Conservation (phyloP, 768 basidiomycete species). For the Phylloporus arenicola region DNA sequence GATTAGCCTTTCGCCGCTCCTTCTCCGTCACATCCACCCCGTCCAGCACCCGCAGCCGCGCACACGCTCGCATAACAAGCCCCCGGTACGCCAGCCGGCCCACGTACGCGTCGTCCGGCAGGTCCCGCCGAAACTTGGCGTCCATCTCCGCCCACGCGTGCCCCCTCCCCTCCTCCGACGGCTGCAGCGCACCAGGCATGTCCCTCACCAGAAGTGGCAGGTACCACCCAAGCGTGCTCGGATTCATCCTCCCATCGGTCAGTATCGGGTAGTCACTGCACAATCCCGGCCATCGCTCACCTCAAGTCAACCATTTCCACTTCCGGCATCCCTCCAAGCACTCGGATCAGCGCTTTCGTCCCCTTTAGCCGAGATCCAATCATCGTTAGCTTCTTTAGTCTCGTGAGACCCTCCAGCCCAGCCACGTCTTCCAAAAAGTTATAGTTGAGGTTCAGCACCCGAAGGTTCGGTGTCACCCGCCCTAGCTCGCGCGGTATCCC, state of each 20-base stretch:
- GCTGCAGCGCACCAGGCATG: constrained; percentile 60
- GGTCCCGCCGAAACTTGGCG: constrained; percentile 77
- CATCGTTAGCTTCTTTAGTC: constrained; percentile 79
- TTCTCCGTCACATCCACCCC: constrained; percentile 78
- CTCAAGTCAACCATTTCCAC: constrained; percentile 90
- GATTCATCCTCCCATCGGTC: constrained; percentile 72
- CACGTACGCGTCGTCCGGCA: constrained; percentile 85
- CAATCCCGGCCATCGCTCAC: constrained; percentile 38
- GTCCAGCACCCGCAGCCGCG: constrained; percentile 67
- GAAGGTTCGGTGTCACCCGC: constrained; percentile 71
- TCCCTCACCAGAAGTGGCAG: constrained; percentile 76
- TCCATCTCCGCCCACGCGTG: constrained; percentile 50
- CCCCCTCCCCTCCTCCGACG: constrained; percentile 41
- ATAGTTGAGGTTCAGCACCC: constrained; percentile 93
- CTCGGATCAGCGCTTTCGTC: constrained; percentile 66
- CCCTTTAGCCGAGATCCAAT: constrained; percentile 80
- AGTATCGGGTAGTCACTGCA: constrained; percentile 22
- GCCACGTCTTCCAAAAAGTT: constrained; percentile 83
- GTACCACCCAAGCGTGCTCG: constrained; percentile 95
- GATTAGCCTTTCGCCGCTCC: constrained; percentile 79
- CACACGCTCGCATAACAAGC: constrained; percentile 74
- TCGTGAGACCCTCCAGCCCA: constrained; percentile 61
- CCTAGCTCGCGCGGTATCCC: constrained; percentile 65
- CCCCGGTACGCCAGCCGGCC: constrained; percentile 88
- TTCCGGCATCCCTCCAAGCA: constrained; percentile 66